Evolutionary conservation across 2,329 filamentous ascomycete species (phyloP).

Genomic region (Apiospora pterosperma): DNA sequence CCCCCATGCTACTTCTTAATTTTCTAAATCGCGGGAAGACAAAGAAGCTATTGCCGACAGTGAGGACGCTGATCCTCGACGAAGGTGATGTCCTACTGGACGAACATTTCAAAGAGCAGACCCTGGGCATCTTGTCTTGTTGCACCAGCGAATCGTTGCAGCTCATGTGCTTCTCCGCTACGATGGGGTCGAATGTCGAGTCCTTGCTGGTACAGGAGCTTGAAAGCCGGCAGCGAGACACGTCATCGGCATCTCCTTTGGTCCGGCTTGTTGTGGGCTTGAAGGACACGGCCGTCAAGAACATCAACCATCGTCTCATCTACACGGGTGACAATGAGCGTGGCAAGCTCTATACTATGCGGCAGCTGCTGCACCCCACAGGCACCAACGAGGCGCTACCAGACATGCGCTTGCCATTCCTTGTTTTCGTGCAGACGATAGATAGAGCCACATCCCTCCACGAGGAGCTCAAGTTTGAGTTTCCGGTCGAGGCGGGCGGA

Average conservation of each 20-base stretch:
- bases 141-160: slow-evolving; percentile 69
- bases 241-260: slow-evolving; percentile 49
- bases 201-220: slow-evolving; percentile 69
- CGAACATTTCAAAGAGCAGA: slow-evolving; percentile 85
- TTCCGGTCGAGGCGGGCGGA: slow-evolving; percentile 82
- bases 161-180: slow-evolving; percentile 89
- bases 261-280: slow-evolving; percentile 90
- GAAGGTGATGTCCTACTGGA: slow-evolving; percentile 95
- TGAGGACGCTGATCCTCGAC: slow-evolving; percentile 77
- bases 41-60: slow-evolving; percentile 56
- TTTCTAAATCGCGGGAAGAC: slow-evolving; percentile 52
- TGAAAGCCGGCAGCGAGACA: slow-evolving; percentile 41
- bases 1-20: slow-evolving; percentile 75
- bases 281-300: slow-evolving; percentile 93
- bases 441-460: slow-evolving; percentile 83
- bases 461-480: slow-evolving; percentile 90
- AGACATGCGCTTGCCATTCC: slow-evolving; percentile 77
- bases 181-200: slow-evolving; percentile 93
- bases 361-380: slow-evolving; percentile 81
- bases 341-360: slow-evolving; percentile 87
- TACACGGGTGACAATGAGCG: slow-evolving; percentile 85
- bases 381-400: slow-evolving; percentile 52
- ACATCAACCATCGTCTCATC: slow-evolving; percentile 81
- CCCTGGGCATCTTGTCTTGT: slow-evolving; percentile 76
- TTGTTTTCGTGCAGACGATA: slow-evolving; percentile 96